Evolutionary conservation across 2,329 filamentous ascomycete species (phyloP), one percentile per base, ranked within the genome.

Genomic region (Fusarium lateritium): DNA sequence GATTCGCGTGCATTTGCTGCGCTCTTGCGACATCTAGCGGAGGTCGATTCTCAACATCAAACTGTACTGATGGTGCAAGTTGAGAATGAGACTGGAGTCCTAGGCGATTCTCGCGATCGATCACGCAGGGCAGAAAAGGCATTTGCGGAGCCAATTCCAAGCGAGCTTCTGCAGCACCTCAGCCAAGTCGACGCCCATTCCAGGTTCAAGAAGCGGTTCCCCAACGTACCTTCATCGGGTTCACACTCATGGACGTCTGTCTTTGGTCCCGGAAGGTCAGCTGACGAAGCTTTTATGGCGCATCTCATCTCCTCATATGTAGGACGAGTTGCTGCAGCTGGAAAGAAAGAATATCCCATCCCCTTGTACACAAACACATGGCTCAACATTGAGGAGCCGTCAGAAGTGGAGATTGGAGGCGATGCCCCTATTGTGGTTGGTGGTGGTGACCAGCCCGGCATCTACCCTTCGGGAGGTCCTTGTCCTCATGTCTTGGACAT

Each of bases 61-160:
- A 88, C 84, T 0, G 84, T 88, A 0, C 65, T 88, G 3, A 87
- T 87, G 85, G 80, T 87, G 1, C 85, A 88, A 64, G 85, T 88
- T n/a, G 83, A 88, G 73, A 88, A 88, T 42, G 85, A 88, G 75
- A 80, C 79, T 1, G 85, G 86, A 1, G 62, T 87, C 1, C 76
- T 87, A 0, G 84, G 85, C 0, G 85, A 87, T 67, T 86, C 82
- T 9, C 78, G 84, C 22, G 86, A 87, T 67, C 76, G 81, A 4
- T 83, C 79, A 5, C 69, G 70, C 2, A 71, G 72, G 7, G 84
- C 83, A 3, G 76, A 85, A 19, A 72, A 78, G 49, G 77, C 70
- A 1, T 87, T 86, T 68, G 57, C 64, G 2, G 53, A 79, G 11
- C 74, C 77, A 0, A 67, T 81, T 2, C 78, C 79, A 0, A 47